Evolutionary conservation across 1,284 basidiomycete species (phyloP).

Genomic region (Xerocomus minutiporus): DNA sequence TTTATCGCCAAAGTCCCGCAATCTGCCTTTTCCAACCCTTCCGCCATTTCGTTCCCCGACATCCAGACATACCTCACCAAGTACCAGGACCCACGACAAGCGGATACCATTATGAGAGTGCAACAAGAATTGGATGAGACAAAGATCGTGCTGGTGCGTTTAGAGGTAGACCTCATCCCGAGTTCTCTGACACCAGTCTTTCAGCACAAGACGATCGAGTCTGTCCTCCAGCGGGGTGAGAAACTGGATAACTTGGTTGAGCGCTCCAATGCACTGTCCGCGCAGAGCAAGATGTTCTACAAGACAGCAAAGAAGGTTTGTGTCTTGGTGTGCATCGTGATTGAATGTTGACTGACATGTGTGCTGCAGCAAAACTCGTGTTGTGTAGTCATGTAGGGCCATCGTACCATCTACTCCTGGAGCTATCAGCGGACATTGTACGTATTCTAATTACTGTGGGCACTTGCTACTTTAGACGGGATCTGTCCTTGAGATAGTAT

Average conservation of each 20-base stretch:
- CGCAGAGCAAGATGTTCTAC: conserved; percentile 93
- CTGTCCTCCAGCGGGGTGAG: conserved; percentile 93
- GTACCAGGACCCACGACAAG: conserved; percentile 98
- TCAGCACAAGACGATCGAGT: conserved; percentile 99
- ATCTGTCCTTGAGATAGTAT: conserved; percentile 6
- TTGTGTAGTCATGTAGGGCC: conserved; percentile 50
- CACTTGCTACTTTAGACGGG: conserved; percentile 6
- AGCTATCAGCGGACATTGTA: conserved; percentile 20
- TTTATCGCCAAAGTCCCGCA: conserved; percentile 79
- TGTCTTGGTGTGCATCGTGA: conserved; percentile 2
- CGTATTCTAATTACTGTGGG: conserved; percentile 21
- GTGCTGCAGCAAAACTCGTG: conserved; percentile 54
- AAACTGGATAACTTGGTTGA: conserved; percentile 97
- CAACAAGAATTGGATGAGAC: conserved; percentile 99
- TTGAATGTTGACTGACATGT: conserved; percentile 6
- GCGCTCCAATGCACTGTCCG: conserved; percentile 85
- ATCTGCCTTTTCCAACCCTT: conserved; percentile 58
- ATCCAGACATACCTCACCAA: conserved; percentile 81
- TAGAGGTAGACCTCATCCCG: not conserved
- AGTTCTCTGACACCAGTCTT: conserved; percentile 3
- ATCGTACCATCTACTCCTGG: conserved; percentile 11
- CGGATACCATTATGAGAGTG: conserved; percentile 98
- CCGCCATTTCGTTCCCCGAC: conserved; percentile 65
- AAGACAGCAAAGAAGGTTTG: conserved; percentile 89
- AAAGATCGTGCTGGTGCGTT: conserved; percentile 86